Base-by-base conservation (phyloP, 305 asterid species). In the Andrographis paniculata region DNA sequence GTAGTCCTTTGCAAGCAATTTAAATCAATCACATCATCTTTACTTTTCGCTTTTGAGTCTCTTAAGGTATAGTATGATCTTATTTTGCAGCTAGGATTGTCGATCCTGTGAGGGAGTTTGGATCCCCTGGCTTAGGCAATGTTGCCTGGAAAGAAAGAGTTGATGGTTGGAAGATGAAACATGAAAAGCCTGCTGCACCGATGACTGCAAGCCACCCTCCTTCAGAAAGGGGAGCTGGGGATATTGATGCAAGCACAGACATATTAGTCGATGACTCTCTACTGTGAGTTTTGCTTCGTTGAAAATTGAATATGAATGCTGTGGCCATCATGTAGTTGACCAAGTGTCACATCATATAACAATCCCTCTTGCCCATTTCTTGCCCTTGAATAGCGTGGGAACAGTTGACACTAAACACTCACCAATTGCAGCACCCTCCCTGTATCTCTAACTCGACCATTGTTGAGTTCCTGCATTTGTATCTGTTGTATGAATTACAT, bases 91-190 rank as follows among this genome's bases (percentile, higher is more conserved):
- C 99, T 49, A 76, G 94, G 62, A 79, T 79, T 60, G 96, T 91
- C 43, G 96, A 83, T 72, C 96, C 99, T 17, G 83, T 72, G 44
- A 76, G 94, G 80, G 96, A 83, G 64, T 91, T 82, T 63, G 98
- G 94, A 33, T 86, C 95, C 42, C 72, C 82, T 43, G 96, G 99
- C 54, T 36, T 86, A 60, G 99, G 99, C 41, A 91, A 91, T 73
- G 92, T 91, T 67, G 96, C 99, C 57, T 91, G 99, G 96, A 91
- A 86, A 74, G 99, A 91, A 67, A 86, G 99, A 75, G 99, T 88
- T 40, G 97, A 91, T 64, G 96, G 99, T 66, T 91, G 99, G 99
- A 86, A 86, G 69, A 83, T 91, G 95, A 91, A 86, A 68, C 96
- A 91, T 69, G 96, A 91, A 60, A 91, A 86, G 67, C 87, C 91